These are phyloP conservation scores for Annulohypoxylon nitens DNA, from an alignment of 495 filamentous ascomycete genomes.

Conservation along the genomic window DNA sequence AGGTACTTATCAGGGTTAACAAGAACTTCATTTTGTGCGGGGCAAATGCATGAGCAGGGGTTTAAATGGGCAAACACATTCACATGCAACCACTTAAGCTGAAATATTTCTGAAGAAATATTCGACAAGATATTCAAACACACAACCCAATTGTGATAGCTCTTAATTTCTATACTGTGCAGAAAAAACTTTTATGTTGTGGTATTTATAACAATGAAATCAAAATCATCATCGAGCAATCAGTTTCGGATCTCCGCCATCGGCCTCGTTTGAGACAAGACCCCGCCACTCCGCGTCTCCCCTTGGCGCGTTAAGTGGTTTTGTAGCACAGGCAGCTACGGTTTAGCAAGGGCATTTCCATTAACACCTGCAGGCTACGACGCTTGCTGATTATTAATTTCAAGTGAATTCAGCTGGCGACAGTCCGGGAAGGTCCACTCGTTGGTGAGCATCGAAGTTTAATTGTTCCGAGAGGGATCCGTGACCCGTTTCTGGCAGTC, in stretches of 20 bases:
- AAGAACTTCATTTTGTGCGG: slow-evolving; percentile 10
- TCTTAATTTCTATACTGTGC: neutral
- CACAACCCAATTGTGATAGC: neutral
- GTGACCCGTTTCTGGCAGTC: neutral
- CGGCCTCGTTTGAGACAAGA: slow-evolving; percentile 15
- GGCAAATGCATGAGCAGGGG: slow-evolving; percentile 17
- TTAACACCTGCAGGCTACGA: neutral
- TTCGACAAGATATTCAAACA: neutral
- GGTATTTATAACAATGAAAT: neutral
- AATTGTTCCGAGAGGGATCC: slow-evolving; percentile 40
- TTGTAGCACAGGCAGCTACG: slow-evolving; percentile 2
- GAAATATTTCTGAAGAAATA: neutral
- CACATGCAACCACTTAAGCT: slow-evolving; percentile 38
- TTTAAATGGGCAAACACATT: slow-evolving; percentile 21
- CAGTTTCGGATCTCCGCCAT: slow-evolving; percentile 10
- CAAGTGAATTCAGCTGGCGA: slow-evolving; percentile 34
- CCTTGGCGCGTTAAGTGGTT: slow-evolving; percentile 48
- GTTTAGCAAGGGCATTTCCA: slow-evolving; percentile 12
- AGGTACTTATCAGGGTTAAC: slow-evolving; percentile 4
- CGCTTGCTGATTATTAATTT: slow-evolving; percentile 43
- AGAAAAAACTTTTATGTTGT: neutral
- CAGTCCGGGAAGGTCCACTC: slow-evolving; percentile 5
- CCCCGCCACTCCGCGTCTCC: slow-evolving; percentile 27
- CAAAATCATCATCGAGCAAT: neutral
- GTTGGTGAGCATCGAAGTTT: slow-evolving; percentile 21